Percentiles rank a stretch among this genome's conserved stretches.
phyloP scores from a whole-genome alignment of 1,284 basidiomycete genomes.

The Puccinia novopanici region DNA sequence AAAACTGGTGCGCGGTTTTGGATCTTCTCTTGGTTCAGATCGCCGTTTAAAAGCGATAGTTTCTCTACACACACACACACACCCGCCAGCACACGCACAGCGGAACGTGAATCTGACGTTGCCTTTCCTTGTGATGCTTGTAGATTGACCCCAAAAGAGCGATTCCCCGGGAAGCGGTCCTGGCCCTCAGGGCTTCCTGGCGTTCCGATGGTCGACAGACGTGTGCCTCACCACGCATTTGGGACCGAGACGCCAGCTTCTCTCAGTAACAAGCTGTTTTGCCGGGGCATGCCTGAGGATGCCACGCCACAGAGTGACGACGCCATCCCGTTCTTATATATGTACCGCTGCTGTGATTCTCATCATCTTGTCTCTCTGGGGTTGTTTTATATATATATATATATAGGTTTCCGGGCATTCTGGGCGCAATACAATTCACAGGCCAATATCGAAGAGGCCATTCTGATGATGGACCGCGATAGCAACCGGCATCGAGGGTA shows the following conservation, averaged over 20 bases:
- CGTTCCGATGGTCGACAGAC: conserved; percentile 33
- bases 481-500: conserved; percentile 95
- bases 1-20: conserved; percentile 72
- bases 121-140: conserved; percentile 30
- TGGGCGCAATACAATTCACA: conserved; percentile 43
- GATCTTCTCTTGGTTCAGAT: not conserved
- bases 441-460: conserved; percentile 92
- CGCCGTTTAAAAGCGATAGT: not conserved
- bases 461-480: conserved; percentile 97
- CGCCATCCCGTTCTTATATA: conserved; percentile 67
- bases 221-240: conserved; percentile 77
- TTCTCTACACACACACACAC: not conserved
- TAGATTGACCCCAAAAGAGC: conserved; percentile 99
- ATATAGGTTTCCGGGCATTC: conserved; percentile 48
- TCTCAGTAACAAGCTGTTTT: conserved; percentile 69
- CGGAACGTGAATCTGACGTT: conserved; percentile 6
- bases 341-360: not conserved
- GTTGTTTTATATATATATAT: too few relatives aligned
- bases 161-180: conserved; percentile 70
- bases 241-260: conserved; percentile 68
- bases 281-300: conserved; percentile 85
- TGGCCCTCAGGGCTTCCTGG: conserved; percentile 48
- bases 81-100: not conserved
- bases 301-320: conserved; percentile 78
- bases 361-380: not conserved